Percentiles rank a stretch among this genome's conserved stretches.
phyloP scores from a whole-genome alignment of 2,329 filamentous ascomycete genomes.

The Talaromyces marneffei region DNA sequence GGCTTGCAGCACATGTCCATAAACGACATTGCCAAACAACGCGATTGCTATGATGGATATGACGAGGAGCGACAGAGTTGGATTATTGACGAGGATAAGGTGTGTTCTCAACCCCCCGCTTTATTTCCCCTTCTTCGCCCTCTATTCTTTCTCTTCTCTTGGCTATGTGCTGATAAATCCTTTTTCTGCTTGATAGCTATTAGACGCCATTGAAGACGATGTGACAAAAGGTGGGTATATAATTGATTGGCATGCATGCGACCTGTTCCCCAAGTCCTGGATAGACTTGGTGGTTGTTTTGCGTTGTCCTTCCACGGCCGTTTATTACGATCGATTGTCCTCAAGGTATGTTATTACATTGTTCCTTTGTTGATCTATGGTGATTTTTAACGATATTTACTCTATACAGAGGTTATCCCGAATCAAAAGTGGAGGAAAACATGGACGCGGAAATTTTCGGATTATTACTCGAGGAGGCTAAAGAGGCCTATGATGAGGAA shows the following conservation, averaged over 20 bases:
- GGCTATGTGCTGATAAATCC: slow-evolving; percentile 7
- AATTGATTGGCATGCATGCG: slow-evolving; percentile 97
- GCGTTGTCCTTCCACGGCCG: slow-evolving; percentile 65
- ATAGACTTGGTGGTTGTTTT: slow-evolving; percentile 93
- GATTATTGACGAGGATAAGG: slow-evolving; percentile 96
- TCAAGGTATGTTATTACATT: slow-evolving; percentile 51
- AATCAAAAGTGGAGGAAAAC: slow-evolving; percentile 90
- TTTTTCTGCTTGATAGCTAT: slow-evolving; percentile 45
- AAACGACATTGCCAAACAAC: slow-evolving; percentile 87
- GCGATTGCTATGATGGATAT: slow-evolving; percentile 78
- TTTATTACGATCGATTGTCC: slow-evolving; percentile 77
- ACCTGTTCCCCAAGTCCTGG: slow-evolving; percentile 88
- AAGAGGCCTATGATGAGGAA: slow-evolving; percentile 77
- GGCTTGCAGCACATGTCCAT: slow-evolving; percentile 78
- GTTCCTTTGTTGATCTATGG: background rate
- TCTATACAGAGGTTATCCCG: slow-evolving; percentile 63
- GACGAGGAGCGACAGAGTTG: slow-evolving; percentile 80
- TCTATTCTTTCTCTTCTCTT: background rate
- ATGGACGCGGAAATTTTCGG: slow-evolving; percentile 97
- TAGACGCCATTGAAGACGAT: slow-evolving; percentile 84
- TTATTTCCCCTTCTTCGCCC: background rate
- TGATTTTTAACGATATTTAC: background rate
- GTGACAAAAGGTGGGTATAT: slow-evolving; percentile 73
- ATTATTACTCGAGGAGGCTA: slow-evolving; percentile 82
- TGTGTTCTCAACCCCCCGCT: slow-evolving; percentile 33